Evolutionary conservation across 78 protist genomes (phyloP), one percentile per base, ranked within the genome.

Genomic region (Capsaspora owczarzaki): DNA sequence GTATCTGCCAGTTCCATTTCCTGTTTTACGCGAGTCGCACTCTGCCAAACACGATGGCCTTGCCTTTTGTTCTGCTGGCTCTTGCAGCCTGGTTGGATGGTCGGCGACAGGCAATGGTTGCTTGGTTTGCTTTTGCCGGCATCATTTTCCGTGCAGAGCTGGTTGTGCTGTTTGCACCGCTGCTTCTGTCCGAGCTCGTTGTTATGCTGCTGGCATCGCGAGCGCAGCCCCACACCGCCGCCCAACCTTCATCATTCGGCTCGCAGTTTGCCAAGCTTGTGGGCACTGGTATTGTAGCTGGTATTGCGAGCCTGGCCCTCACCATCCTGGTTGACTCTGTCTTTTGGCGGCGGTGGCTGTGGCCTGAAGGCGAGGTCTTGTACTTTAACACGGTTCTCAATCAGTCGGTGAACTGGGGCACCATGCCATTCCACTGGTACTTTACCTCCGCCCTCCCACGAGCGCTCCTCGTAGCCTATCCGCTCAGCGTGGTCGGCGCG

Each of bases 291-390:
- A 37, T 80, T 1, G 22, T 35, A 1, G 33, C 76, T 27, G 86
- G 82, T 35, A 16, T 37, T 1, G 22, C 69, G 16, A 0, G 76
- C 1, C 8, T 85, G 3, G n/a, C 41, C 33, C 35, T 51, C 74
- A 37, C 86, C n/a, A 66, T 88, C 0, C 22, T 35, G 42, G 8
- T 93, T 56, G 96, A 93, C 69, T 82, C 92, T 33, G 33, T 61
- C 14, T 84, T 93, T 42, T 93, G 98, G 96, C 43, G 79, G 25
- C 70, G 89, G 41, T 12, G 4, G 43, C 25, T 91, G 19, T 93
- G 93, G 91, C 96, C 98, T 6, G 98, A 95, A 46, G 86, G 80
- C n/a, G 91, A 86, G 37, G 98, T 93, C 46, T 79, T 93, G 33
- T 44, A 60, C 37, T 92, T 86, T 84, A 95, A 95, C 80, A 90